Conservation (phyloP, 176 grass and related monocot genomes). For the Urochloa ruziziensis region DNA sequence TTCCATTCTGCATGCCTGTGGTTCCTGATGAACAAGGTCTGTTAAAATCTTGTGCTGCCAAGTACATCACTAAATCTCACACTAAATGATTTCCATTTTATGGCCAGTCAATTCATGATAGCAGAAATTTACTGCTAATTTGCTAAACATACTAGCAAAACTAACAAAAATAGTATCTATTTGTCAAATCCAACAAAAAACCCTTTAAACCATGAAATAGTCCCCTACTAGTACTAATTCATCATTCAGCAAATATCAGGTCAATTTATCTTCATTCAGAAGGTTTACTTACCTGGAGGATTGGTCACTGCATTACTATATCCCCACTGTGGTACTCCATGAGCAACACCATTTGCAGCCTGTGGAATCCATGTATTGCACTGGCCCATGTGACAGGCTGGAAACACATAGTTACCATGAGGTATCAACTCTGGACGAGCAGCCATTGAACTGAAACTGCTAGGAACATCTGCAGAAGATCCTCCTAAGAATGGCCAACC, state of each 20-base stretch:
- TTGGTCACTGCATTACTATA: slow-evolving; percentile 24
- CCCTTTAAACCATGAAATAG: not conserved
- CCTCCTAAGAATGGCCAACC: slow-evolving; percentile 19
- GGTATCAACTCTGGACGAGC: slow-evolving; percentile 23
- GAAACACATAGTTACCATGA: slow-evolving; percentile 47
- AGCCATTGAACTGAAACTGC: slow-evolving; percentile 20
- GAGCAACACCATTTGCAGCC: slow-evolving; percentile 34
- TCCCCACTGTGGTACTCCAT: slow-evolving; percentile 44
- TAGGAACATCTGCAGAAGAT: slow-evolving; percentile 33
- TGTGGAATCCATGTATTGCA: slow-evolving; percentile 54
- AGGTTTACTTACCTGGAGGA: slow-evolving; percentile 44
- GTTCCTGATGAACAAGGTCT: slow-evolving; percentile 38
- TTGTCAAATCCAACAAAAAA: not conserved
- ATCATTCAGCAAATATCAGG: slow-evolving; percentile 20
- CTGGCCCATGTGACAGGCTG: slow-evolving; percentile 32
- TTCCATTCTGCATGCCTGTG: slow-evolving; percentile 27
- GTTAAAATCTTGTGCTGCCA: slow-evolving; percentile 29
- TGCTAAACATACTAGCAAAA: not conserved
- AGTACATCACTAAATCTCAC: slow-evolving; percentile 22
- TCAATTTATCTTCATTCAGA: slow-evolving; percentile 10
- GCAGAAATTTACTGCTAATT: not conserved
- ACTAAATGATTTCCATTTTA: slow-evolving; percentile 11
- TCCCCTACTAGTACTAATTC: not conserved
- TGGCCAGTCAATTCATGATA: not conserved
- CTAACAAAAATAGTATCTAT: slow-evolving; percentile 19